phyloP scores from a whole-genome alignment of 208 protist species.

The Trypanosoma boissoni region DNA sequence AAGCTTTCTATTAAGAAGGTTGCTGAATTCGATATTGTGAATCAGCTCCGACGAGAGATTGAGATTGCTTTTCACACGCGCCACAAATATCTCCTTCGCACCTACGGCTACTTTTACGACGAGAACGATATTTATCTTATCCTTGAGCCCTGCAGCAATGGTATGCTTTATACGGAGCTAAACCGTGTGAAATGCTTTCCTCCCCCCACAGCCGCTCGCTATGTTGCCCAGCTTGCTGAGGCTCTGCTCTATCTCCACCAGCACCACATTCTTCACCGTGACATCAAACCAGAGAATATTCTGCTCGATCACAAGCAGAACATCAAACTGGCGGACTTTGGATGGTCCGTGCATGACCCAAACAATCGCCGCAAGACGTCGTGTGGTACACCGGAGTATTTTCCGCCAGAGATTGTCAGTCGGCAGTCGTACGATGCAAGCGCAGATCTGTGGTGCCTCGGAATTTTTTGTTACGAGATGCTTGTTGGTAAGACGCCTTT shows the following conservation, averaged over 20 bases:
- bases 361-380: conserved; percentile 90
- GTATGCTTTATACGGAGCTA: conserved; percentile 98
- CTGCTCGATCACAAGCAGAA: conserved; percentile 91
- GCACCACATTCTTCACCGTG: conserved; percentile 96
- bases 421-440: conserved; percentile 83
- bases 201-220: conserved; percentile 83
- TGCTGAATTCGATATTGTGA: conserved; percentile 93
- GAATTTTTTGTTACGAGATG: conserved; percentile 97
- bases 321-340: conserved; percentile 99
- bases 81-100: conserved; percentile 97
- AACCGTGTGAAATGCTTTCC: conserved; percentile 86
- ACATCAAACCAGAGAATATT: conserved; percentile 96
- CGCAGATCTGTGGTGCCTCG: conserved; percentile 96
- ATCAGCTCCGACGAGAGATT: conserved; percentile 98
- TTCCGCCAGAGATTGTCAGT: conserved; percentile 98
- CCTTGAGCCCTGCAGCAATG: conserved; percentile 97
- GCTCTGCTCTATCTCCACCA: conserved; percentile 97
- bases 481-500: conserved; percentile 95
- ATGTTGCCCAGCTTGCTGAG: conserved; percentile 92
- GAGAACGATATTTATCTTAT: conserved; percentile 97
- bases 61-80: conserved; percentile 98
- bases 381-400: conserved; percentile 99
- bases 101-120: conserved; percentile 99
- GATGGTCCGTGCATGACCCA: conserved; percentile 98
- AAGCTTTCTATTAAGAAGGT: conserved; percentile 95